Evolutionary conservation across 257 asterid genomes (phyloP), one percentile per base, ranked within the genome.

Genomic region (Solanum piurae): DNA sequence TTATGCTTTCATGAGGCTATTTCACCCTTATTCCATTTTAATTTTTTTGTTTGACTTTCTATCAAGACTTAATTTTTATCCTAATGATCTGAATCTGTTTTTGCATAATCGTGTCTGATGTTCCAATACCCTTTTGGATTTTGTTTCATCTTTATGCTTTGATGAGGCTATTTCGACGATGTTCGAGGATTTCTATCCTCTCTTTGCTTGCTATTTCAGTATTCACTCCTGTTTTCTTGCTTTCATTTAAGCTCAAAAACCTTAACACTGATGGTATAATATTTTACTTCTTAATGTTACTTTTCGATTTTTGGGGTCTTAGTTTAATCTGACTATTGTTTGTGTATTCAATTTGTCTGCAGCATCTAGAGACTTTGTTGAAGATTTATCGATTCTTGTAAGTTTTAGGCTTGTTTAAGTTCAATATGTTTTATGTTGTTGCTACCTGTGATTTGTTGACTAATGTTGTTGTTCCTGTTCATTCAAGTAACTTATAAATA

Each of bases 161-260:
- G 93, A 97, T 95, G 99, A 95, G 87, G 98, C 89, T 87, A 16
- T 16, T 44, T 89, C 95, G 93, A 60, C 92, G 89, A 84, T 89
- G 94, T 90, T 90, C 94, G 96, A 95, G 99, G 98, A 94, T 93
- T 88, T 91, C 90, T 90, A 94, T 97, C 99, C 98, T 97, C 96
- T 93, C 90, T 87, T 90, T 96, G 88, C 96, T 97, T 58, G 89
- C 90, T 83, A 90, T 94, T 86, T 94, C 95, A 37, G 95, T 95
- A 52, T 85, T 92, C 33, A 88, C 93, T 87, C 98, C 98, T 23
- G 58, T 95, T 73, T 90, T 93, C 86, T 85, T 97, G 68, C 94
- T 95, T 73, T 93, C 98, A 27, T 77, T 86, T 71, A 91, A 94
- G 88, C 96, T 94, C 91, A 94, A 92, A 86, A 92, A 91, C 20